Conservation (phyloP, 768 basidiomycete species). For the Phaffia tasmanica region DNA sequence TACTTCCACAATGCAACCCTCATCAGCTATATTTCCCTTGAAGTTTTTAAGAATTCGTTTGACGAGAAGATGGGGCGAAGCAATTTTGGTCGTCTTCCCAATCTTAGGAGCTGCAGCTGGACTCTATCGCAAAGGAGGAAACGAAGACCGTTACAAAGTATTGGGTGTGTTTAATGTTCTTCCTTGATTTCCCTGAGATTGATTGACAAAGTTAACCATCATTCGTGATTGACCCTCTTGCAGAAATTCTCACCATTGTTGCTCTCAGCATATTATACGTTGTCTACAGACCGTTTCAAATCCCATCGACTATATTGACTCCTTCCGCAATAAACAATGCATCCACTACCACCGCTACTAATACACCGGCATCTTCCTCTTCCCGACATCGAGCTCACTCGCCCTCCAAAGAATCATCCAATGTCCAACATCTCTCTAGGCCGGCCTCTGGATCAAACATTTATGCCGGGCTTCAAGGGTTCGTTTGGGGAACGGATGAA, state of each 20-base stretch:
- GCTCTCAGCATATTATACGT: constrained; percentile 13
- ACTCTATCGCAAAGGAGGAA: neutral
- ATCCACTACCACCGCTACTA: neutral
- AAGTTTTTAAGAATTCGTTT: no score
- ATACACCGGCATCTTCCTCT: neutral
- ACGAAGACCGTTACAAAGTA: constrained; percentile 12
- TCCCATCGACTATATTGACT: neutral
- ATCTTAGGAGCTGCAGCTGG: constrained; percentile 4
- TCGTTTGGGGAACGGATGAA: constrained; percentile 38
- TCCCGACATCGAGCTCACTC: neutral
- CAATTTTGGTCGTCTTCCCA: constrained; percentile 2
- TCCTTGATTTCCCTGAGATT: neutral
- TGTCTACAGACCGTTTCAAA: constrained; percentile 2
- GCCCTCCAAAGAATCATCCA: neutral
- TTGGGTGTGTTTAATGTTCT: constrained; percentile 5
- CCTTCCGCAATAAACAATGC: neutral
- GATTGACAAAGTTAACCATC: neutral
- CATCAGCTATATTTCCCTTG: no score
- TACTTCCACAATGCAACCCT: no score
- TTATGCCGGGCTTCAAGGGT: constrained; percentile 28
- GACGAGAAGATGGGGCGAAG: no score
- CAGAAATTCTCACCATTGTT: constrained; percentile 12
- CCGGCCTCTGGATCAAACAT: neutral
- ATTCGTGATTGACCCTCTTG: neutral
- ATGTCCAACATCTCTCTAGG: neutral